A percentile compares a stretch with the other conserved stretches of the same genome.
Evolutionary conservation across 768 basidiomycete genomes (phyloP).

Genomic region (Lentinula sp.): DNA sequence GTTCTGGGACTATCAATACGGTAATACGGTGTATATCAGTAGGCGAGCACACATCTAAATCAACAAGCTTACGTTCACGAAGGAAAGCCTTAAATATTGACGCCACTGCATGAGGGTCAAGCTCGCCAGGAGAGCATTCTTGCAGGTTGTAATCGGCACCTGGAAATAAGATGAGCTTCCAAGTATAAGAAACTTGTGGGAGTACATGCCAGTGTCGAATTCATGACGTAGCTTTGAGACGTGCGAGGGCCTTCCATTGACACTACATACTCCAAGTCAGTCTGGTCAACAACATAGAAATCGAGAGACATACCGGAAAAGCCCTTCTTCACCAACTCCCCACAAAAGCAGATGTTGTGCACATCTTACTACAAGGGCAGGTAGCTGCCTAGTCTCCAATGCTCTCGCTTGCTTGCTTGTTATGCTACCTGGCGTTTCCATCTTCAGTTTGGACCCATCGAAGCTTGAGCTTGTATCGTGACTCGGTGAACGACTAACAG

Average conservation of each 20-base stretch:
- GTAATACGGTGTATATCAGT: neutral
- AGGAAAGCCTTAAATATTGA: conserved; percentile 90
- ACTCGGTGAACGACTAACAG: conserved; percentile 29
- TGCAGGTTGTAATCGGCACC: conserved; percentile 85
- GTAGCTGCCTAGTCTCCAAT: conserved; percentile 49
- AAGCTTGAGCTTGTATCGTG: conserved; percentile 15
- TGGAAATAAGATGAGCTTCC: conserved; percentile 20
- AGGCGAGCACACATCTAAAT: neutral
- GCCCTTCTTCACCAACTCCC: conserved; percentile 82
- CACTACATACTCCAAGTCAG: conserved; percentile 34
- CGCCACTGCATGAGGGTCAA: conserved; percentile 93
- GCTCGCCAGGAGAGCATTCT: conserved; percentile 72
- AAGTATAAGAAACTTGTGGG: conserved; percentile 4
- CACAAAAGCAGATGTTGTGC: conserved; percentile 76
- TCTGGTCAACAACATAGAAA: conserved; percentile 5
- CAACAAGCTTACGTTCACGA: conserved; percentile 73
- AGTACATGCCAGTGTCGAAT: conserved; percentile 64
- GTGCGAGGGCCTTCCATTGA: conserved; percentile 81
- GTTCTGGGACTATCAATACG: conserved; percentile 79
- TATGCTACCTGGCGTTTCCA: conserved; percentile 13
- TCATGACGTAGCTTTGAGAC: conserved; percentile 67
- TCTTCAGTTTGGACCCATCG: conserved; percentile 8
- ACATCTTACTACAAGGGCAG: conserved; percentile 76
- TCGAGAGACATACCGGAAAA: conserved; percentile 60
- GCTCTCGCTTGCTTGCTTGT: conserved; percentile 21